A percentile compares a stretch with the other conserved stretches of the same genome.
These are phyloP conservation scores for Boletus rubropictus DNA, from an alignment of 768 basidiomycete species.

Conservation along the genomic window DNA sequence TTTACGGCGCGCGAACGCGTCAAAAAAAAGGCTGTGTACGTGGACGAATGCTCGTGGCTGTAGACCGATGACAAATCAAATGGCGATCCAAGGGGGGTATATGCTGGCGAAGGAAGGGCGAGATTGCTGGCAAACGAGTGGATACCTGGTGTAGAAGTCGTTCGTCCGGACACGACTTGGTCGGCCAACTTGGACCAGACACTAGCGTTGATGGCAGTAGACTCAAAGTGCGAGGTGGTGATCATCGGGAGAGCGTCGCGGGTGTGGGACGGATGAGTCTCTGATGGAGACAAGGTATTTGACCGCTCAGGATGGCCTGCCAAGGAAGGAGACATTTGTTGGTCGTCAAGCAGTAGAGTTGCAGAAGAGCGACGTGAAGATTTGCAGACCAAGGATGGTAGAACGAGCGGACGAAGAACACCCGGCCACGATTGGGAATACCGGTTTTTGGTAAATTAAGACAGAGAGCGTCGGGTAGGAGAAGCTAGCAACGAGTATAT, in stretches of 20 bases:
- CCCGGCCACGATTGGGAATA: constrained; percentile 13
- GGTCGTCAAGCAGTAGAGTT: constrained; percentile 29
- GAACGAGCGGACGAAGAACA: constrained; percentile 20
- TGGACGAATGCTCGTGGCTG: constrained; percentile 6
- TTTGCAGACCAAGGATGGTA: constrained; percentile 26
- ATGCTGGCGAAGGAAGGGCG: neutral
- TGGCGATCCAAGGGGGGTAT: constrained; percentile 24
- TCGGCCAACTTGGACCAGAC: constrained; percentile 14
- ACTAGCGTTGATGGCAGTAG: no score
- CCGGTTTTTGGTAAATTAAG: constrained; percentile 13
- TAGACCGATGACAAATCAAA: constrained; percentile 22
- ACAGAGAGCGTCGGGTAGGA: constrained; percentile 10
- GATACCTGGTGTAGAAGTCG: neutral
- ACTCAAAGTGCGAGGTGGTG: constrained; percentile 3
- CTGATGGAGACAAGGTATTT: constrained; percentile 22
- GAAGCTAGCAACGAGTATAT: constrained; percentile 11
- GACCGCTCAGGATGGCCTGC: constrained; percentile 14
- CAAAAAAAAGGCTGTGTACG: constrained; percentile 39
- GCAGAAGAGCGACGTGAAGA: constrained; percentile 21
- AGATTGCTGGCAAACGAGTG: constrained; percentile 4
- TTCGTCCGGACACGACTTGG: neutral
- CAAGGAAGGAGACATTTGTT: constrained; percentile 30
- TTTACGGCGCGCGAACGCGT: constrained; percentile 51
- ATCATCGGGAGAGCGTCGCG: constrained; percentile 19
- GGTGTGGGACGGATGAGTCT: neutral